These are phyloP conservation scores for Paspalum vaginatum DNA, from an alignment of 176 grass and related monocot species.

Conservation along the genomic window DNA sequence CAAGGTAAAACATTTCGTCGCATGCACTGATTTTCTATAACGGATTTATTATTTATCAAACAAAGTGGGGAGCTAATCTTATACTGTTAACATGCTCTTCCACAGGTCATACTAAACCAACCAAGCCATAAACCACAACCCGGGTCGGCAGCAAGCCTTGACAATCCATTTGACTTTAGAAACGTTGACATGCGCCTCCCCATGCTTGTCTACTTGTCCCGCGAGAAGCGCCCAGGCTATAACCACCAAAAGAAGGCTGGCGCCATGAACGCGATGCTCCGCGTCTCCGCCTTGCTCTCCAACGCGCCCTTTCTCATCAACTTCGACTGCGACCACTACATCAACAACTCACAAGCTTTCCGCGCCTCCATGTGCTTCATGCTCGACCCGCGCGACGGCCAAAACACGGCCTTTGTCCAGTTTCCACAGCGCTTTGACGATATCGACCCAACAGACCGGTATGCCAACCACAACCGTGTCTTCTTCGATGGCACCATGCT, in stretches of 20 bases:
- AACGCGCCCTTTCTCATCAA: slow-evolving; percentile 57
- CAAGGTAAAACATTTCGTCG: slow-evolving; percentile 8
- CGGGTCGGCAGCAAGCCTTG: background rate
- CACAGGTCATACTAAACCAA: slow-evolving; percentile 35
- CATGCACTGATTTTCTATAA: background rate
- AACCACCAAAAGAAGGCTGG: slow-evolving; percentile 63
- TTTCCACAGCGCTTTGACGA: slow-evolving; percentile 91
- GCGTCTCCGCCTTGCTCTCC: slow-evolving; percentile 46
- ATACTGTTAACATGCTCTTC: background rate
- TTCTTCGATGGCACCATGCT: slow-evolving; percentile 98
- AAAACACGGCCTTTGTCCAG: slow-evolving; percentile 75
- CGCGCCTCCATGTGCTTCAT: slow-evolving; percentile 43
- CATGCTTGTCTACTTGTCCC: slow-evolving; percentile 49
- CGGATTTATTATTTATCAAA: background rate
- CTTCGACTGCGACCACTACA: slow-evolving; percentile 60
- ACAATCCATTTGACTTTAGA: slow-evolving; percentile 38
- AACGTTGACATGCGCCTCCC: slow-evolving; percentile 44
- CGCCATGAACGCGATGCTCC: slow-evolving; percentile 55
- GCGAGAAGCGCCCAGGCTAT: slow-evolving; percentile 38
- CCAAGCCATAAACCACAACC: slow-evolving; percentile 16
- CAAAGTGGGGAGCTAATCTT: background rate
- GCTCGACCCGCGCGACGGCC: slow-evolving; percentile 52
- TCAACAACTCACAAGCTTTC: slow-evolving; percentile 45
- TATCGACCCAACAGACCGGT: slow-evolving; percentile 83
- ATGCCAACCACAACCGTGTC: slow-evolving; percentile 91